A percentile compares a stretch with the other conserved stretches of the same genome.
These are phyloP conservation scores for Lonicera japonica DNA, from an alignment of 129 eudicot genomes.

Conservation along the genomic window DNA sequence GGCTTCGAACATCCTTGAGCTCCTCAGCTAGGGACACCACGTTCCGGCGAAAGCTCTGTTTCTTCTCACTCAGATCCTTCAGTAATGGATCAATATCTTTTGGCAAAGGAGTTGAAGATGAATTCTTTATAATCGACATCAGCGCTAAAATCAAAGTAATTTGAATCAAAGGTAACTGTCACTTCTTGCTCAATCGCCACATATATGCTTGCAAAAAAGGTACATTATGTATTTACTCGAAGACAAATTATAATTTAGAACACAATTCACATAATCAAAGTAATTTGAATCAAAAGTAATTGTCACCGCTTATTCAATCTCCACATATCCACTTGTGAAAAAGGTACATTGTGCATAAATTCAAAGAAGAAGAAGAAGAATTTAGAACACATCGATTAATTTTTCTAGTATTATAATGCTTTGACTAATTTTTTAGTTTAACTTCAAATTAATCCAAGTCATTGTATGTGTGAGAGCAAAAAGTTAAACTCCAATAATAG, in stretches of 20 bases:
- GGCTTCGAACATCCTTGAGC: constrained; percentile 78
- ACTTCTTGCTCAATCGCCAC: not conserved
- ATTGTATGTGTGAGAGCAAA: too few species aligned
- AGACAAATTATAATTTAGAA: too few species aligned
- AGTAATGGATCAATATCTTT: constrained; percentile 68
- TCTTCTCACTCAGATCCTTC: constrained; percentile 83
- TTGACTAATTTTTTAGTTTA: too few species aligned
- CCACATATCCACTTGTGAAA: not conserved
- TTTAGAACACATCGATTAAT: too few species aligned
- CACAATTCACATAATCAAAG: not conserved
- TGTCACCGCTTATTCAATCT: not conserved
- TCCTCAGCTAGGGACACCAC: constrained; percentile 90
- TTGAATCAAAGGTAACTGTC: not conserved
- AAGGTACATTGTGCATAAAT: too few species aligned
- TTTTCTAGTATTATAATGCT: too few species aligned
- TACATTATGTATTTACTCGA: too few species aligned
- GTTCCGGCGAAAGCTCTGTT: constrained; percentile 68
- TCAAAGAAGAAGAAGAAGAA: too few species aligned
- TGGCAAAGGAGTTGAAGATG: constrained; percentile 6
- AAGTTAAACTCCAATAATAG: too few species aligned
- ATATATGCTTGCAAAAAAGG: not conserved
- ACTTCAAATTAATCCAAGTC: too few species aligned
- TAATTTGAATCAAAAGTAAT: not conserved
- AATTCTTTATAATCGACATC: not conserved
- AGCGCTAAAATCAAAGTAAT: not conserved